Conservation (phyloP, 129 eudicot genomes). For the Kitagawia praeruptora region DNA sequence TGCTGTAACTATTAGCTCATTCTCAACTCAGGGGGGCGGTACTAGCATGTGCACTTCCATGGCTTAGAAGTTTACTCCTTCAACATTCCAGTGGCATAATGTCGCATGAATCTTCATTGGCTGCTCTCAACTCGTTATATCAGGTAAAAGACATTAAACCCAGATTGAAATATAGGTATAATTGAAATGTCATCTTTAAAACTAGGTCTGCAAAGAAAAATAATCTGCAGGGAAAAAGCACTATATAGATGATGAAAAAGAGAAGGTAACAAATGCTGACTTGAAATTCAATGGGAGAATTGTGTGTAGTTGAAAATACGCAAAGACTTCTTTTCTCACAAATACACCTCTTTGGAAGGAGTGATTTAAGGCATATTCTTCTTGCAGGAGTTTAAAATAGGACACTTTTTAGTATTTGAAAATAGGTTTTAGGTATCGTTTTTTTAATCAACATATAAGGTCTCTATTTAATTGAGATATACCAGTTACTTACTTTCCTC, state of each 20-base stretch:
- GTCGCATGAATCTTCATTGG: slow-evolving; percentile 86
- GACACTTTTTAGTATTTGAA: not conserved
- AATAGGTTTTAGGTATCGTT: not conserved
- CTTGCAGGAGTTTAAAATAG: not conserved
- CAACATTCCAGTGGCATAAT: slow-evolving; percentile 80
- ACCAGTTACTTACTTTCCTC: not conserved
- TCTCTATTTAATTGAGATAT: not conserved
- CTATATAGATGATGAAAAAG: not conserved
- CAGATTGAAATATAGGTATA: too few relatives aligned
- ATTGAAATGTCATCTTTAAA: not conserved
- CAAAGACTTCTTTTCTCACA: not conserved
- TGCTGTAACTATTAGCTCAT: slow-evolving; percentile 10
- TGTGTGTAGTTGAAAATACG: too few relatives aligned
- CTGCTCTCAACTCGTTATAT: slow-evolving; percentile 70
- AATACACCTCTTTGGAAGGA: not conserved
- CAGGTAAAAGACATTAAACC: slow-evolving; percentile 42
- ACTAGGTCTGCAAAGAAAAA: not conserved
- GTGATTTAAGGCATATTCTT: not conserved
- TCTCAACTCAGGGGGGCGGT: slow-evolving; percentile 65
- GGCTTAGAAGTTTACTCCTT: slow-evolving; percentile 91
- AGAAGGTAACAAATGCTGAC: not conserved
- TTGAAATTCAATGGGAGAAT: not conserved
- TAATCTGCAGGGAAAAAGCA: not conserved
- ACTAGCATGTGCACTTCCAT: slow-evolving; percentile 73
- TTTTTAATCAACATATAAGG: not conserved